A percentile compares a stretch with the other conserved stretches of the same genome.
Evolutionary conservation across 1,284 basidiomycete genomes (phyloP).

Genomic region (Heliocybe sulcata): DNA sequence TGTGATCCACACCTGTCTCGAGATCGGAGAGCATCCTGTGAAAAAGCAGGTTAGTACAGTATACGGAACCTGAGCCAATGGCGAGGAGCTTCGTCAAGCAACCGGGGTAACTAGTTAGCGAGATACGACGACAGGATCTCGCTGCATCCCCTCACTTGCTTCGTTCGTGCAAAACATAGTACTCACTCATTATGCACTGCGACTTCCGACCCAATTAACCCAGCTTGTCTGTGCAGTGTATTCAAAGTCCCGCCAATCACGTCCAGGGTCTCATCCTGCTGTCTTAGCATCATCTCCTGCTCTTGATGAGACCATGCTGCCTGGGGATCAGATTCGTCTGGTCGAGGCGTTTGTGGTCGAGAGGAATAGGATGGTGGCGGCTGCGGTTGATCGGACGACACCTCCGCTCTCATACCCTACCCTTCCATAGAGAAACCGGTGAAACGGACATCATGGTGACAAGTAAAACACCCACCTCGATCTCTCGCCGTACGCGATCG

Average conservation of each 20-base stretch:
- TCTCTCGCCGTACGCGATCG: constrained; percentile 59
- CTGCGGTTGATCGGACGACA: constrained; percentile 20
- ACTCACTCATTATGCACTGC: constrained; percentile 81
- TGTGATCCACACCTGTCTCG: constrained; percentile 31
- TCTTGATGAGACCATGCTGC: constrained; percentile 77
- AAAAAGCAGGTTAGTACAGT: constrained; percentile 1
- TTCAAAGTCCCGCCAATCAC: constrained; percentile 79
- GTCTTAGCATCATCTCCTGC: constrained; percentile 79
- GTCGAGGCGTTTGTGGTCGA: constrained; percentile 8
- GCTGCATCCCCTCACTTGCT: no score
- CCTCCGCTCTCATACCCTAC: constrained; percentile 64
- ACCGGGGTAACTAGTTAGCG: not conserved
- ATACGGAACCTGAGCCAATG: not conserved
- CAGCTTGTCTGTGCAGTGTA: constrained; percentile 81
- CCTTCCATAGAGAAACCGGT: constrained; percentile 27
- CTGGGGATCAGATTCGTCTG: constrained; percentile 51
- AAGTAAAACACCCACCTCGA: constrained; percentile 55
- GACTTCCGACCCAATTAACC: constrained; percentile 86
- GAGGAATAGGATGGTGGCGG: constrained; percentile 2
- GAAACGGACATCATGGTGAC: constrained; percentile 6
- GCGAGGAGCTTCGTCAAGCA: not conserved
- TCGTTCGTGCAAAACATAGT: not conserved
- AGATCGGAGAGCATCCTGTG: constrained; percentile 3
- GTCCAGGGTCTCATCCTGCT: constrained; percentile 83
- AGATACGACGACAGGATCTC: constrained; percentile 59